phyloP scores from a whole-genome alignment of 2,329 filamentous ascomycete genomes.

The Sclerotinia borealis region DNA sequence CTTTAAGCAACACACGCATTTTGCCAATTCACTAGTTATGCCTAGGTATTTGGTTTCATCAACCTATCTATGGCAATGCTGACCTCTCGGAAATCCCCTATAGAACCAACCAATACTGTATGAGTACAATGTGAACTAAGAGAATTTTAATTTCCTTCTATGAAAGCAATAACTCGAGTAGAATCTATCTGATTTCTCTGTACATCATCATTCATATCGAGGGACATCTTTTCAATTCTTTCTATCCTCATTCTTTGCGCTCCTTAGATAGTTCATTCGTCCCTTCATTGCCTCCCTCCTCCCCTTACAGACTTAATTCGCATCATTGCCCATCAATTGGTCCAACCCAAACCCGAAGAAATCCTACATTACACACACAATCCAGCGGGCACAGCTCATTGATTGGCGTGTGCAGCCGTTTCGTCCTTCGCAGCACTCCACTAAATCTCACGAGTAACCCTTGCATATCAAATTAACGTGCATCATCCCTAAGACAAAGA shows the following conservation, averaged over 20 bases:
- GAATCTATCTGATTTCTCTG: neutral
- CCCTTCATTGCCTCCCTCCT: neutral
- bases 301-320: neutral
- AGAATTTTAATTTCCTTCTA: neutral
- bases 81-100: no score
- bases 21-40: neutral
- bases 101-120: no score
- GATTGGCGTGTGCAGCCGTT: constrained; percentile 8
- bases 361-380: neutral
- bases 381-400: neutral
- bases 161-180: no score
- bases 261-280: neutral
- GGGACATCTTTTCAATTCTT: neutral
- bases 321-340: neutral
- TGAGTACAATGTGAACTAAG: no score
- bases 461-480: constrained; percentile 3
- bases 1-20: neutral
- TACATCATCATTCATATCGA: neutral
- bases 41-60: neutral
- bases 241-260: neutral
- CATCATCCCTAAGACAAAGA: neutral
- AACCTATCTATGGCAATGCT: neutral
- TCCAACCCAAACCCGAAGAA: neutral
- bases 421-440: constrained; percentile 7
- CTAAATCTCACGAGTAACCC: neutral